Base-by-base conservation (phyloP, 1,284 basidiomycete genomes). In the Ustilago curta region DNA sequence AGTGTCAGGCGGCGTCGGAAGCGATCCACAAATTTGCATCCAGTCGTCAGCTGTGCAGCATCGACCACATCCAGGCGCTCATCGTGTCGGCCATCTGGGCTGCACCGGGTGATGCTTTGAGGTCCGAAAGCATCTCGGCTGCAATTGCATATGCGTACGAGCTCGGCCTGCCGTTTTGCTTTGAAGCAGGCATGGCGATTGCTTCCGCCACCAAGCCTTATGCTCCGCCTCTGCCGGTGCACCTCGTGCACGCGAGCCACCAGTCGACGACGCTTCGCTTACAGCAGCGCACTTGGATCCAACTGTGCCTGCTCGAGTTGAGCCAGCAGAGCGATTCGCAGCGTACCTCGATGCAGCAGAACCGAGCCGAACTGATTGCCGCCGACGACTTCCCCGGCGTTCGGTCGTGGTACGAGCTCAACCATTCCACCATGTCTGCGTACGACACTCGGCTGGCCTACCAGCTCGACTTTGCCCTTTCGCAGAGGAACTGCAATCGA, bases 21-120 rank as follows among this genome's bases (percentile, higher is more conserved):
- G 91, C 55, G 88, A 27, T 76, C 25, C 53, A 91, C 76, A 90
- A 90, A 7, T 86, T 91, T 19, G 91, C 92, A 3, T 93, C 93
- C 78, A 88, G 89, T n/a, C 91, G 93, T 69, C 88, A 87, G 18
- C 90, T 89, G 88, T 92, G 92, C 82, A 88, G 89, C 66, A 90
- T 94, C 53, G 93, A 93, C 83, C 89, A 93, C 19, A 89, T 92
- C 4, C 93, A 94, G 84, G 91, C 92, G 27, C 92, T 93, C 83
- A 90, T 91, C 11, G 92, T 92, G 76, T 87, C 93, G 56, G 91
- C 90, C 35, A 93, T 94, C 85, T 94, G 93, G 93, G 91, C 89
- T 84, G 91, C 81, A n/a, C 78, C 84, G 8, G 77, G 78, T 27
- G 86, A 86, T 47, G 61, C 73, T 4, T 76, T 80, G 3, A 69